Percentiles rank a stretch among this genome's conserved stretches.
phyloP scores from a whole-genome alignment of 495 filamentous ascomycete genomes.

The Umbilicaria muhlenbergii region DNA sequence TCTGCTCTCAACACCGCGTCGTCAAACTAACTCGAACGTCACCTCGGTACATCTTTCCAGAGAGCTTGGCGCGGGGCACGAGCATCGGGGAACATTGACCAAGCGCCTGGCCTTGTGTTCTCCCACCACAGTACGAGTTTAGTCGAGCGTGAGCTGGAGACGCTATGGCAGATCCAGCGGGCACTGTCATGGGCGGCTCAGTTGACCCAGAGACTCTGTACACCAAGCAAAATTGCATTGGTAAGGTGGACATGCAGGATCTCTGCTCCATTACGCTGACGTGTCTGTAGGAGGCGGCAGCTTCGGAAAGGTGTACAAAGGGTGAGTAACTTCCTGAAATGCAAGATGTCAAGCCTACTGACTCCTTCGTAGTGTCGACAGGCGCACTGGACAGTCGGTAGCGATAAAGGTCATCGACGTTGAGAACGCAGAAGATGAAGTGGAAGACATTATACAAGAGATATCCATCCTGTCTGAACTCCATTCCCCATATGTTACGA shows the following conservation, averaged over 20 bases:
- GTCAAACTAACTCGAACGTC: too few species aligned
- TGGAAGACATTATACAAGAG: conserved; percentile 97
- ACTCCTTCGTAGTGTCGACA: conserved; percentile 48
- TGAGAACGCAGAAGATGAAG: conserved; percentile 95
- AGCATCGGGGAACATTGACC: too few species aligned
- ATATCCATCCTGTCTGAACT: conserved; percentile 92
- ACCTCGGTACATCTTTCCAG: too few species aligned
- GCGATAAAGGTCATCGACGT: conserved; percentile 97
- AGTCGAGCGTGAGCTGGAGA: too few species aligned
- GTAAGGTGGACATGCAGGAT: conserved; percentile 29
- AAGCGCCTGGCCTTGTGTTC: too few species aligned
- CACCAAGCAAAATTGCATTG: conserved; percentile 87
- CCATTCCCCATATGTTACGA: conserved; percentile 85
- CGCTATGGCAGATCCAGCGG: conserved; percentile 4
- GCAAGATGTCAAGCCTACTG: background rate
- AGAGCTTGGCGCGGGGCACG: too few species aligned
- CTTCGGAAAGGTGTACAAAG: conserved; percentile 94
- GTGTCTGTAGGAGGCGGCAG: conserved; percentile 53
- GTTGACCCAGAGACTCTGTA: conserved; percentile 78
- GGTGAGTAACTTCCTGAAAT: conserved; percentile 30
- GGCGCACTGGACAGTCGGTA: conserved; percentile 67
- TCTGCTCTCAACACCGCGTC: too few species aligned
- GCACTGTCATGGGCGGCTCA: conserved; percentile 5
- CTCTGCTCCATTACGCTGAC: background rate
- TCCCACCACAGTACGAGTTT: too few species aligned